These are phyloP conservation scores for Physcomitrellopsis africana DNA, from an alignment of 225 moss, liverwort and hornwort genomes.

Conservation along the genomic window DNA sequence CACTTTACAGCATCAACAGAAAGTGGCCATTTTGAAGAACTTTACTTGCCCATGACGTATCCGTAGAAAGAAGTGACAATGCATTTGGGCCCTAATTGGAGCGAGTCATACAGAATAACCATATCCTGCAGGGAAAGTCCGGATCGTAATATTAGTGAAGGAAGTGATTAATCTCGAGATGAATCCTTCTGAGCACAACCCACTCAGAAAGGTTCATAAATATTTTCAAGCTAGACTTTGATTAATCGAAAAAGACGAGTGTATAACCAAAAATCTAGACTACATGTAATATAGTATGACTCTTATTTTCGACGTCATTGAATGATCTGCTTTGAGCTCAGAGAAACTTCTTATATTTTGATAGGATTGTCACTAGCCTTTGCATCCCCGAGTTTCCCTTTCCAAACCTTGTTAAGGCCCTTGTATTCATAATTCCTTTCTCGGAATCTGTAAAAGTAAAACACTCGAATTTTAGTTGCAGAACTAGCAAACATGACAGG, in stretches of 20 bases:
- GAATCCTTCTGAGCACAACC: no score
- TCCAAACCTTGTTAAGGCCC: conserved; percentile 97
- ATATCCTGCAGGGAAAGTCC: conserved; percentile 72
- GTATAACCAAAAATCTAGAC: no score
- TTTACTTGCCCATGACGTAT: conserved; percentile 99
- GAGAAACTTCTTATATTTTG: conserved; percentile 94
- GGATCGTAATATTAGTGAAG: conserved; percentile 27
- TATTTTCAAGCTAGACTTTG: no score
- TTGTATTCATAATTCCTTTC: conserved; percentile 97
- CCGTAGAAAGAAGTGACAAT: conserved; percentile 99
- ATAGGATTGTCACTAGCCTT: conserved; percentile 87
- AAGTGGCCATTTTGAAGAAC: conserved; percentile 33
- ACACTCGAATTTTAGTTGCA: conserved; percentile 15
- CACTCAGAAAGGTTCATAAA: conserved; percentile 28
- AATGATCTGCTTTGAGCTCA: conserved; percentile 39
- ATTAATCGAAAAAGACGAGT: no score
- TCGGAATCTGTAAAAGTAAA: conserved; percentile 72
- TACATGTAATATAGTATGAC: neutral
- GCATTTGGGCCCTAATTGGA: conserved; percentile 98
- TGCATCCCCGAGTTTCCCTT: conserved; percentile 90
- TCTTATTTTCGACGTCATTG: conserved; percentile 16
- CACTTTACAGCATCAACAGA: neutral
- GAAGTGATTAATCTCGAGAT: no score
- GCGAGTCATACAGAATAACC: conserved; percentile 96
- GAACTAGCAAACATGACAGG: conserved; percentile 13